Evolutionary conservation across 345 rosid species (phyloP), one percentile per base, ranked within the genome.

Genomic region (Noccaea bulbosa): DNA sequence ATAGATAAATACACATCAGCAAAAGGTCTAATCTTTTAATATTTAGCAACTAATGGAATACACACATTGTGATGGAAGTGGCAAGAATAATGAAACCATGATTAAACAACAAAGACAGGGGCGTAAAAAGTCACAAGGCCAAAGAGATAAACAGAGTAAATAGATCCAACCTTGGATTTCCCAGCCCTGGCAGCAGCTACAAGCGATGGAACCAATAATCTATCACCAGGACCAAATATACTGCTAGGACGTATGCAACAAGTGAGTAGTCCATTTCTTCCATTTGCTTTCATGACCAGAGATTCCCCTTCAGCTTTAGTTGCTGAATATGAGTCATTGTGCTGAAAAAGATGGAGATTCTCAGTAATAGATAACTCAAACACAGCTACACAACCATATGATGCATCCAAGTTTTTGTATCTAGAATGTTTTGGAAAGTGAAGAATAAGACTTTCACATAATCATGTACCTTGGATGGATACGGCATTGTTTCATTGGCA

Each of bases 201-300:
- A 70, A 93, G 82, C 12, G 98, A 83, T 8, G 98, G 98, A 78
- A 91, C 83, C 56, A 93, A 67, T 79, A 91, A 77, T 82, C 62
- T 85, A 83, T 93, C 97, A 58, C 98, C 98, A 32, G 98, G 97
- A 47, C 98, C 97, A 71, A 93, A 93, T 69, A 93, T 89, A 60
- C 93, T 72, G 62, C 98, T 93, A 8, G 98, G 98, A 39, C 98
- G 96, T 64, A 93, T 81, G 65, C 93, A 83, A 82, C 97, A 93
- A 22, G 98, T 93, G 35, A 93, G 80, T 20, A 93, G 90, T 59
- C 97, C 98, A 47, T 81, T 77, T 27, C 56, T 76, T 54, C 93
- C 90, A 71, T 91, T 89, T 1, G 97, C 85, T 76, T 86, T 86
- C 35, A 91, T 54, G 14, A 91, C 65, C 63, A 85, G 75, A 63